These are phyloP conservation scores for Delitschia confertaspora DNA, from an alignment of 495 filamentous ascomycete genomes.

Conservation along the genomic window DNA sequence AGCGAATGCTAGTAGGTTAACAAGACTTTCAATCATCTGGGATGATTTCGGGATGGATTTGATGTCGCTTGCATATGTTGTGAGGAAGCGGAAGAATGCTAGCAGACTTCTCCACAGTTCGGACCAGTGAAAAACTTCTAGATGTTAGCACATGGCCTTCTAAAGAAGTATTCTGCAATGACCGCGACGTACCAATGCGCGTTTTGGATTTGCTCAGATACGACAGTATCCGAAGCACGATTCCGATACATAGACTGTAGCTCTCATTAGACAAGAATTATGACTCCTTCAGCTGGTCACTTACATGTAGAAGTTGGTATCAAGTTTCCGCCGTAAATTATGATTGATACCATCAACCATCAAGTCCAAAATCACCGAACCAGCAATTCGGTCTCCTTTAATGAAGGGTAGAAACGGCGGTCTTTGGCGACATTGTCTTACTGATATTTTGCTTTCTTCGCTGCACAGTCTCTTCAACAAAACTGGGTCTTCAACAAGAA, in stretches of 20 bases:
- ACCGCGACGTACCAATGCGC: conserved; percentile 26
- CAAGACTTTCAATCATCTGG: conserved; percentile 57
- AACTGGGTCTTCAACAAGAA: conserved; percentile 77
- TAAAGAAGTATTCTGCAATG: background rate
- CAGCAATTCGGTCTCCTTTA: conserved; percentile 58
- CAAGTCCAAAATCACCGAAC: conserved; percentile 70
- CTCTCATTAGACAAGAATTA: conserved; percentile 9
- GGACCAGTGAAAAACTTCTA: conserved; percentile 75
- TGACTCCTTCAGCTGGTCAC: background rate
- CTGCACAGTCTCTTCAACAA: conserved; percentile 79
- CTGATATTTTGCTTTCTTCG: conserved; percentile 63
- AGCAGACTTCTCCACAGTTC: conserved; percentile 88
- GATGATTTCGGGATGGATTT: conserved; percentile 50
- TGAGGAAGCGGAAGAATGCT: conserved; percentile 82
- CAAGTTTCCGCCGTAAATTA: conserved; percentile 77
- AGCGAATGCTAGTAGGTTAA: conserved; percentile 76
- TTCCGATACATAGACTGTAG: conserved; percentile 51
- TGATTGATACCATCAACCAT: conserved; percentile 88
- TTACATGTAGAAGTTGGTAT: conserved; percentile 72
- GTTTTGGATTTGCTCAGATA: conserved; percentile 67
- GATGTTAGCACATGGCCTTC: conserved; percentile 1
- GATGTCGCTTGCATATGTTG: conserved; percentile 71
- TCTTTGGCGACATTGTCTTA: conserved; percentile 83
- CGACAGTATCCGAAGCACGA: conserved; percentile 70
- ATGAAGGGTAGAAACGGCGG: conserved; percentile 78